Conservation (phyloP, 2,329 filamentous ascomycete species). For the Aschersonia sp. region DNA sequence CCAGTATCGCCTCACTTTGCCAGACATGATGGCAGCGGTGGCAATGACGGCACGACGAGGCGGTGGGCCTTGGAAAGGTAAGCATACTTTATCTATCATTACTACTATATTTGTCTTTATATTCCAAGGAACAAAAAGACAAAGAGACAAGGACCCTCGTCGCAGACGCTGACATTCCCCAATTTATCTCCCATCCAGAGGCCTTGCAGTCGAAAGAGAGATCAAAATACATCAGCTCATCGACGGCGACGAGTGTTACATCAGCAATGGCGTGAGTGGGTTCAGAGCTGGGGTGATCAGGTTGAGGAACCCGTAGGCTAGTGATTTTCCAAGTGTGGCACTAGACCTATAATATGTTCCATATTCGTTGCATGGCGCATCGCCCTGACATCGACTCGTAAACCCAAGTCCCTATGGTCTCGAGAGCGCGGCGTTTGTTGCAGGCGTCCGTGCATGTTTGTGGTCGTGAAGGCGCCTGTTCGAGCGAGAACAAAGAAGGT, state of each 20-base stretch:
- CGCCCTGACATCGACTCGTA: too few species aligned
- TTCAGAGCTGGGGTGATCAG: slow-evolving; percentile 42
- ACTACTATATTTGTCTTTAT: too few species aligned
- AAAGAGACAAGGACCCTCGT: too few species aligned
- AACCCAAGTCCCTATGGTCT: too few species aligned
- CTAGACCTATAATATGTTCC: too few species aligned
- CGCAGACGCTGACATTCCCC: not conserved
- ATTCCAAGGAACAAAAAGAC: too few species aligned
- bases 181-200: slow-evolving; percentile 15
- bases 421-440: not conserved
- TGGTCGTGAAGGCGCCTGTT: not conserved
- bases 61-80: slow-evolving; percentile 67
- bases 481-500: not conserved
- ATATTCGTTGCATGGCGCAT: too few species aligned
- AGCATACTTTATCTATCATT: slow-evolving; percentile 6
- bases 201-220: slow-evolving; percentile 49
- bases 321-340: not conserved
- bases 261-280: slow-evolving; percentile 78
- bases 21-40: slow-evolving; percentile 43
- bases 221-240: slow-evolving; percentile 45
- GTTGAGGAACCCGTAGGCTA: slow-evolving; percentile 7
- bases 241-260: slow-evolving; percentile 68
- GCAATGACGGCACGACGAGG: slow-evolving; percentile 69
- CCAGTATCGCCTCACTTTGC: slow-evolving; percentile 32
- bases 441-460: not conserved